Conservation (phyloP, 2,329 filamentous ascomycete species). For the Xylaria sp. region DNA sequence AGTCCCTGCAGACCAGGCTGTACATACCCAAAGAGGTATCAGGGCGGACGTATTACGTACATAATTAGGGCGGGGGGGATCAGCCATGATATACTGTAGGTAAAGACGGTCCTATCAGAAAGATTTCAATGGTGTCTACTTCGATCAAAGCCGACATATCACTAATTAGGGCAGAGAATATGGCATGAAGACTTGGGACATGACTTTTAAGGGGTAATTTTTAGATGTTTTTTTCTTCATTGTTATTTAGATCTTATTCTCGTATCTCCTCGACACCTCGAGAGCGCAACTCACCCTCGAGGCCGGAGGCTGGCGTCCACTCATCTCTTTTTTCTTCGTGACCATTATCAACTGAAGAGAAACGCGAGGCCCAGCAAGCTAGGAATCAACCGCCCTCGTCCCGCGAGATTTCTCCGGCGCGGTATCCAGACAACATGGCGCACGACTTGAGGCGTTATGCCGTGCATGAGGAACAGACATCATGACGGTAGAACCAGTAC, state of each 20-base stretch:
- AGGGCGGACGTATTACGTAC: not conserved
- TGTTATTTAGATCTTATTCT: not conserved
- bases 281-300: constrained; percentile 8
- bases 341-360: constrained; percentile 5
- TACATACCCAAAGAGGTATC: not conserved
- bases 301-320: constrained; percentile 32
- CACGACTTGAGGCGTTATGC: constrained; percentile 25
- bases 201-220: constrained; percentile 2
- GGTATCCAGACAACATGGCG: constrained; percentile 26
- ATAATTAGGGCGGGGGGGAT: not conserved
- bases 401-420: constrained; percentile 12
- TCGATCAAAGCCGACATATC: not conserved
- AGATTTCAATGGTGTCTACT: too few species aligned
- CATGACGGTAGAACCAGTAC: constrained; percentile 12
- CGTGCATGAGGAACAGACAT: constrained; percentile 12
- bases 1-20: not conserved
- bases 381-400: constrained; percentile 17
- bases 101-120: not conserved
- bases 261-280: constrained; percentile 30
- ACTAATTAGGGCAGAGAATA: not conserved
- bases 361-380: constrained; percentile 20
- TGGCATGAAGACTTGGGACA: not conserved
- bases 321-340: constrained; percentile 18
- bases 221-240: constrained; percentile 17
- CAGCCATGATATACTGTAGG: not conserved